Percentiles rank a stretch among this genome's conserved stretches.
Evolutionary conservation across 352 stramenopile species (phyloP).

Genomic region (Phytophthora megakarya): DNA sequence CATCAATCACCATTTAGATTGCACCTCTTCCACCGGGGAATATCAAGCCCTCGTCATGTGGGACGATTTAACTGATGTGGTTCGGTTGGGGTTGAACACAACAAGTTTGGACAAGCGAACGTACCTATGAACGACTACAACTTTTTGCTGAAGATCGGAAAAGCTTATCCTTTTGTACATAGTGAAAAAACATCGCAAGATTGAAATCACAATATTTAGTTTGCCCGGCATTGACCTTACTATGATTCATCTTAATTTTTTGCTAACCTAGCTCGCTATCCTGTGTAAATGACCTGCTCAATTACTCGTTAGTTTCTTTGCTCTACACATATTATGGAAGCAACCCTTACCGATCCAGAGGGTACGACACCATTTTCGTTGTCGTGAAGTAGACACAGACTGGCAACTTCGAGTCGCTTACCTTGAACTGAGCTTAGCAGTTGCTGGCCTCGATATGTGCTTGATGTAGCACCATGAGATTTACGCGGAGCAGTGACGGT

Average conservation of each 20-base stretch:
- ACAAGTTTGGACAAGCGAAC: slow-evolving; percentile 31
- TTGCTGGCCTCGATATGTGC: slow-evolving; percentile 72
- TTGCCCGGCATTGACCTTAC: too few relatives aligned
- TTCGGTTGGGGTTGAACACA: slow-evolving; percentile 20
- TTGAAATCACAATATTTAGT: background rate
- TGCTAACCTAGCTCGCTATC: slow-evolving; percentile 1
- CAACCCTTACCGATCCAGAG: slow-evolving; percentile 46
- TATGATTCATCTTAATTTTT: too few relatives aligned
- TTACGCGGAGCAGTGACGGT: slow-evolving; percentile 41
- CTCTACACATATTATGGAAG: background rate
- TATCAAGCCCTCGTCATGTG: slow-evolving; percentile 25
- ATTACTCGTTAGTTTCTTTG: background rate
- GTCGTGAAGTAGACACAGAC: slow-evolving; percentile 70
- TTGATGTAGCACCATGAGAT: slow-evolving; percentile 52
- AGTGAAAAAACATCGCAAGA: background rate
- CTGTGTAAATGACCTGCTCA: slow-evolving; percentile 32
- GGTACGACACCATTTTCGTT: slow-evolving; percentile 51
- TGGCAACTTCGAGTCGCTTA: slow-evolving; percentile 73
- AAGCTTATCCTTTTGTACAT: background rate
- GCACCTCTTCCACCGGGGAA: slow-evolving; percentile 9
- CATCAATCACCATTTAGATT: slow-evolving; percentile 26
- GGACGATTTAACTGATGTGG: slow-evolving; percentile 18
- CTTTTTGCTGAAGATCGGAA: slow-evolving; percentile 20
- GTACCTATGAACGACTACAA: slow-evolving; percentile 32
- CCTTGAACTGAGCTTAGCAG: slow-evolving; percentile 72